phyloP scores from a whole-genome alignment of 2,329 filamentous ascomycete genomes.

The Sordariomycetes sp. region DNA sequence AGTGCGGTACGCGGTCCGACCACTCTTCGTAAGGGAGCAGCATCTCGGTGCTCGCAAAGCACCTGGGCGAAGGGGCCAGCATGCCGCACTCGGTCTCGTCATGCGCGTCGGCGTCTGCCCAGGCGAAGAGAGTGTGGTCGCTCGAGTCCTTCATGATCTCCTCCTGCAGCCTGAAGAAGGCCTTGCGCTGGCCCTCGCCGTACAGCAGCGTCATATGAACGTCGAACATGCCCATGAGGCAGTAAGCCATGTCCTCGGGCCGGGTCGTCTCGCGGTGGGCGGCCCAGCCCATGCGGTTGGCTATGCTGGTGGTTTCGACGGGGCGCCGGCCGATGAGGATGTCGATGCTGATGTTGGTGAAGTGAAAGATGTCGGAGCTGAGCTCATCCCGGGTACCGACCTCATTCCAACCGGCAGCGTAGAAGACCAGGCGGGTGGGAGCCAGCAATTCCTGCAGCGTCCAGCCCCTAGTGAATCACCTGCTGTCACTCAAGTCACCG shows the following conservation, averaged over 20 bases:
- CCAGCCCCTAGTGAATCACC: slow-evolving; percentile 15
- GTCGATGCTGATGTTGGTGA: slow-evolving; percentile 15
- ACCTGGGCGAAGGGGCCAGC: not conserved
- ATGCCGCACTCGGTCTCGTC: not conserved
- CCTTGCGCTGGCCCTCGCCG: slow-evolving; percentile 13
- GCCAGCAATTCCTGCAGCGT: slow-evolving; percentile 15
- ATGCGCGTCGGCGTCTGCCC: slow-evolving; percentile 5
- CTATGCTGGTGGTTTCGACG: slow-evolving; percentile 4
- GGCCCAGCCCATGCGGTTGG: slow-evolving; percentile 17
- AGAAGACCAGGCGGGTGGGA: slow-evolving; percentile 15
- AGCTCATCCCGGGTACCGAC: slow-evolving; percentile 13
- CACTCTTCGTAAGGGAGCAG: too few relatives aligned
- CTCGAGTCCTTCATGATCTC: slow-evolving; percentile 12
- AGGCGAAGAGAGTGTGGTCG: slow-evolving; percentile 13
- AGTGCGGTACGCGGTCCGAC: too few relatives aligned
- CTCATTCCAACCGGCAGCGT: slow-evolving; percentile 13
- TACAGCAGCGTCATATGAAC: slow-evolving; percentile 19
- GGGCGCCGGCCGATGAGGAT: slow-evolving; percentile 5
- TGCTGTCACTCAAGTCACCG: slow-evolving; percentile 6
- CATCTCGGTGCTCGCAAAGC: too few relatives aligned
- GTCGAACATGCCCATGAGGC: slow-evolving; percentile 17
- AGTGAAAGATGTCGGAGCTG: slow-evolving; percentile 8
- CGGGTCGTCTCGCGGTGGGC: slow-evolving; percentile 13
- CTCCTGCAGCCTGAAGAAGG: slow-evolving; percentile 14
- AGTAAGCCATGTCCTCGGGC: slow-evolving; percentile 17